Percentiles rank a stretch among this genome's conserved stretches.
These are phyloP conservation scores for Arthrobotrys entomopaga DNA, from an alignment of 2,329 filamentous ascomycete species.

Conservation along the genomic window DNA sequence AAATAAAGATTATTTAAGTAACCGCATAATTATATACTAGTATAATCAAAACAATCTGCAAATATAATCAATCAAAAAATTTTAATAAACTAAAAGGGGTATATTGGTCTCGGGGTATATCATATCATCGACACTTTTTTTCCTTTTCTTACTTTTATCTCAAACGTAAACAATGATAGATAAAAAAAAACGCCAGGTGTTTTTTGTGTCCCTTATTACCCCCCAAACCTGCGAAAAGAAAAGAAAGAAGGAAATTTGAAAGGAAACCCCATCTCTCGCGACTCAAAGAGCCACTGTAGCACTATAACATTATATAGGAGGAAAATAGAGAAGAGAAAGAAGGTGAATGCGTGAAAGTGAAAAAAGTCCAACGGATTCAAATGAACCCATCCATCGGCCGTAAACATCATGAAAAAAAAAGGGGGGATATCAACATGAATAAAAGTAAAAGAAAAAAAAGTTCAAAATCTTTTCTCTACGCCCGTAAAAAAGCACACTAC, in stretches of 20 bases:
- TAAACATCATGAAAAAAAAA: slow-evolving; percentile 2
- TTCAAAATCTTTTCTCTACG: slow-evolving; percentile 15
- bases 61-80: too few relatives aligned
- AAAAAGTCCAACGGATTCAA: neutral
- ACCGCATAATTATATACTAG: too few relatives aligned
- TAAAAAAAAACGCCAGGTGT: neutral
- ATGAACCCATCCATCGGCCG: slow-evolving; percentile 5
- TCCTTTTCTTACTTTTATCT: too few relatives aligned
- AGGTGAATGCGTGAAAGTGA: neutral
- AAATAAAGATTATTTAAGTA: too few relatives aligned
- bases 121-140: too few relatives aligned
- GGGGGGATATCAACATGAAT: slow-evolving; percentile 1
- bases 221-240: neutral
- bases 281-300: neutral
- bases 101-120: too few relatives aligned
- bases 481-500: neutral
- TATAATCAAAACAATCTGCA: too few relatives aligned
- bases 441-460: slow-evolving; percentile 6
- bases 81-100: too few relatives aligned
- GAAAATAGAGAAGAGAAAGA: neutral
- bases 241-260: neutral
- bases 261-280: neutral
- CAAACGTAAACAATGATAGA: neutral
- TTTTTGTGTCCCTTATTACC: neutral
- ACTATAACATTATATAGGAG: neutral